Conservation (phyloP, 2,329 filamentous ascomycete genomes). For the Epichloe glyceriae region DNA sequence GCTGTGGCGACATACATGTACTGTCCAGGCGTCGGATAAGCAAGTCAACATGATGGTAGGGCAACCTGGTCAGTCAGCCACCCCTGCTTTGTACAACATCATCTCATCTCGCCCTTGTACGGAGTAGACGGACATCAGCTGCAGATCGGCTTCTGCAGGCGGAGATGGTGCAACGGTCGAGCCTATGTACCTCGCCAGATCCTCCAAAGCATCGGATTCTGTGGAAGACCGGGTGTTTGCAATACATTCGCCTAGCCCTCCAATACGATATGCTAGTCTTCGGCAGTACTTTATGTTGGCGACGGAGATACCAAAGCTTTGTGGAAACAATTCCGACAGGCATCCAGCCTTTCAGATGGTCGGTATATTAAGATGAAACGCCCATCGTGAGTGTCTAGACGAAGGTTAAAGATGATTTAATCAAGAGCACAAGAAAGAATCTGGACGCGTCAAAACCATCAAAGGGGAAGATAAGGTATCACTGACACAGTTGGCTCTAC, state of each 20-base stretch:
- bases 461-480: background rate
- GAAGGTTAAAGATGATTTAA: background rate
- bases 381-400: background rate
- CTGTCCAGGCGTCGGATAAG: background rate
- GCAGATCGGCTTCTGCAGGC: conserved; percentile 3
- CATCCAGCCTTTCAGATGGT: background rate
- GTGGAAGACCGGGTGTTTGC: background rate
- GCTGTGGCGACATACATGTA: background rate
- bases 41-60: background rate
- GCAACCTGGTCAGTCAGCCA: background rate
- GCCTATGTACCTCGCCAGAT: background rate
- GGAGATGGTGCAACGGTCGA: conserved; percentile 1
- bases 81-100: background rate
- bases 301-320: background rate
- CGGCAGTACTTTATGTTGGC: background rate
- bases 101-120: background rate
- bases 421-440: background rate
- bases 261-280: background rate
- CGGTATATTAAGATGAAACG: background rate
- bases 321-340: background rate
- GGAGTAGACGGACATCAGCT: background rate
- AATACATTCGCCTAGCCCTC: background rate
- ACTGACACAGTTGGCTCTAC: background rate
- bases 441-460: background rate
- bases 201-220: background rate